Evolutionary conservation across 148 eudicot genomes (phyloP).

Genomic region (Diospyros lotus): DNA sequence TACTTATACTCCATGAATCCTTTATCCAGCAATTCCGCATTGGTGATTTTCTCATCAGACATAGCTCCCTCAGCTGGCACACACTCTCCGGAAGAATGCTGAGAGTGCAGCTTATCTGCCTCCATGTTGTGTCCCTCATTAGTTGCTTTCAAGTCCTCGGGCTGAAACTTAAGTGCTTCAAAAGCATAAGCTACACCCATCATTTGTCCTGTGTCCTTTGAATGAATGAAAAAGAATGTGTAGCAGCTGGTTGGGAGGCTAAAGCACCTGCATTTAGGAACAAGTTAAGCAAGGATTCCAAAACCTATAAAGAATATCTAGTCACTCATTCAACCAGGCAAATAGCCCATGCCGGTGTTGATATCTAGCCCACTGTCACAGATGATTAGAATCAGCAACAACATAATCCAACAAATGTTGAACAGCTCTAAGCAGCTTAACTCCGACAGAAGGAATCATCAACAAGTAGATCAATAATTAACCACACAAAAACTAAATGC

Average conservation of each 20-base stretch:
- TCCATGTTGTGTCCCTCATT: not conserved
- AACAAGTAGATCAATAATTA: conserved; percentile 37
- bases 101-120: conserved; percentile 10
- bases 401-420: conserved; percentile 52
- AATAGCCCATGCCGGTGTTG: conserved; percentile 38
- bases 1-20: conserved; percentile 78
- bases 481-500: conserved; percentile 27
- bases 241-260: conserved; percentile 38
- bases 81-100: conserved; percentile 7
- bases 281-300: conserved; percentile 40
- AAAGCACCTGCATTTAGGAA: conserved; percentile 66
- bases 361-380: conserved; percentile 52
- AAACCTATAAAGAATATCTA: conserved; percentile 37
- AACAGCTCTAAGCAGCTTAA: conserved; percentile 65
- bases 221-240: conserved; percentile 9
- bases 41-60: conserved; percentile 8
- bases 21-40: conserved; percentile 31
- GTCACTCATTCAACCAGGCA: conserved; percentile 47
- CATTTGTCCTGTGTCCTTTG: conserved; percentile 14
- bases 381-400: conserved; percentile 61
- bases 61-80: conserved; percentile 15
- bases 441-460: conserved; percentile 39
- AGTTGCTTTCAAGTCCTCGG: conserved; percentile 3
- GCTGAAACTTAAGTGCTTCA: conserved; percentile 23
- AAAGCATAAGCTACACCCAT: conserved; percentile 18